phyloP scores from a whole-genome alignment of 169 alveolate genomes.

The Plasmodium cynomolgi region DNA sequence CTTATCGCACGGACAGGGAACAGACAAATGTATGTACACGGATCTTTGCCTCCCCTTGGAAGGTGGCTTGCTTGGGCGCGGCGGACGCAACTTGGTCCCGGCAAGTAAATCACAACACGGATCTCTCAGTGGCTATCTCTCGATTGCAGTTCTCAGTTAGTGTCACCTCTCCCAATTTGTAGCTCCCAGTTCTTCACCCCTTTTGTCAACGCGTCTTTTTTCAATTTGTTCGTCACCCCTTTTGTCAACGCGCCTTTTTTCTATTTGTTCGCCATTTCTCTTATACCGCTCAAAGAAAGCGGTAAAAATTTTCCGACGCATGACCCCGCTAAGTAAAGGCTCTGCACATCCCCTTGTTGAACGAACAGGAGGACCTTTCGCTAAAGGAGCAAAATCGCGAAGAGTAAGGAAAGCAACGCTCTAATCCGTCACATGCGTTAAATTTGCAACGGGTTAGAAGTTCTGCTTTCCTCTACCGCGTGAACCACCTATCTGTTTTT shows the following conservation, averaged over 20 bases:
- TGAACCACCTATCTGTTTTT: background rate
- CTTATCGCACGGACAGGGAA: background rate
- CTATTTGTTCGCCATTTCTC: background rate
- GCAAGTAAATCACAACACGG: background rate
- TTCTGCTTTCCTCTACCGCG: background rate
- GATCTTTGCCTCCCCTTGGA: background rate
- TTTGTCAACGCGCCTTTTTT: background rate
- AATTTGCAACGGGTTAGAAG: background rate
- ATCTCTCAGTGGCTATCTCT: background rate
- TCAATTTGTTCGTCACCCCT: background rate
- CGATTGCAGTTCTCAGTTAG: background rate
- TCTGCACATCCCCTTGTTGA: background rate
- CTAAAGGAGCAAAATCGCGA: background rate
- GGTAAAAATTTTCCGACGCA: background rate
- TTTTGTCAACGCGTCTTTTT: background rate
- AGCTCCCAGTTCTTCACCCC: background rate
- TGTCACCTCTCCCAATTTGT: background rate
- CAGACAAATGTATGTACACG: background rate
- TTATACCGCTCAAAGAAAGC: background rate
- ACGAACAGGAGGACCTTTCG: background rate
- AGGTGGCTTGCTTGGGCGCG: background rate
- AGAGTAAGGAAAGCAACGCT: background rate
- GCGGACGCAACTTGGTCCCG: background rate
- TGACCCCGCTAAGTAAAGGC: background rate
- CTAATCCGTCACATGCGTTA: background rate